Percentiles rank a stretch among this genome's conserved stretches.
phyloP scores from a whole-genome alignment of 495 filamentous ascomycete species.

The Xylaria venustula region DNA sequence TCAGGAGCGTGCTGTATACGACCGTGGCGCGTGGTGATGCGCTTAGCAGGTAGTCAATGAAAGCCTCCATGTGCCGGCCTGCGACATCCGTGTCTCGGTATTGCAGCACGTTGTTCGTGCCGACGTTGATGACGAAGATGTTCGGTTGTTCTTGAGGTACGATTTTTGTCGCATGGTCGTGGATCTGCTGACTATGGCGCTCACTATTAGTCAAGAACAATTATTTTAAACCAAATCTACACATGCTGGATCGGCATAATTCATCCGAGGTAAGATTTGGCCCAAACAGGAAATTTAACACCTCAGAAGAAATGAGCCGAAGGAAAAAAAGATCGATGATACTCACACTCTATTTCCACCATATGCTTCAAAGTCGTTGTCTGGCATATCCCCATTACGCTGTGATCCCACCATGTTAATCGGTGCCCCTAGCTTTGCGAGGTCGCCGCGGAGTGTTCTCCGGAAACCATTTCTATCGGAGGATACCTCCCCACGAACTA shows the following conservation, averaged over 20 bases:
- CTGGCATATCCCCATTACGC: constrained; percentile 35
- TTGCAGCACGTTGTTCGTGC: constrained; percentile 41
- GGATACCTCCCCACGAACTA: constrained; percentile 53
- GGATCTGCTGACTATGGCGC: constrained; percentile 23
- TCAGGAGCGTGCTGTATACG: constrained; percentile 27
- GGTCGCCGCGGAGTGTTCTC: constrained; percentile 36
- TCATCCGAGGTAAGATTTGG: too few relatives aligned
- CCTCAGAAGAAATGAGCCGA: too few relatives aligned
- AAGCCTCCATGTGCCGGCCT: constrained; percentile 28
- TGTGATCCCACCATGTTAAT: constrained; percentile 40
- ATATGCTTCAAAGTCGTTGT: constrained; percentile 40
- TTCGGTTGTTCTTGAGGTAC: constrained; percentile 36
- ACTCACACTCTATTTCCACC: constrained; percentile 31
- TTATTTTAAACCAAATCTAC: too few relatives aligned
- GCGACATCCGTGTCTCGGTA: constrained; percentile 25
- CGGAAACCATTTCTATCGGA: constrained; percentile 56
- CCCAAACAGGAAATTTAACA: too few relatives aligned
- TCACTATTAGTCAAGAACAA: too few relatives aligned
- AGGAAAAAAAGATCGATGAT: too few relatives aligned
- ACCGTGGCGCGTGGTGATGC: constrained; percentile 26
- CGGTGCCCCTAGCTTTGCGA: constrained; percentile 24
- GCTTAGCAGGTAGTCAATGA: constrained; percentile 26
- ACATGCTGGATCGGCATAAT: too few relatives aligned
- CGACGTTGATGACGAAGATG: constrained; percentile 38
- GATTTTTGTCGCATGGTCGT: constrained; percentile 28